Base-by-base conservation (phyloP, 2,329 filamentous ascomycete species). In the Rutstroemia sydowiana region DNA sequence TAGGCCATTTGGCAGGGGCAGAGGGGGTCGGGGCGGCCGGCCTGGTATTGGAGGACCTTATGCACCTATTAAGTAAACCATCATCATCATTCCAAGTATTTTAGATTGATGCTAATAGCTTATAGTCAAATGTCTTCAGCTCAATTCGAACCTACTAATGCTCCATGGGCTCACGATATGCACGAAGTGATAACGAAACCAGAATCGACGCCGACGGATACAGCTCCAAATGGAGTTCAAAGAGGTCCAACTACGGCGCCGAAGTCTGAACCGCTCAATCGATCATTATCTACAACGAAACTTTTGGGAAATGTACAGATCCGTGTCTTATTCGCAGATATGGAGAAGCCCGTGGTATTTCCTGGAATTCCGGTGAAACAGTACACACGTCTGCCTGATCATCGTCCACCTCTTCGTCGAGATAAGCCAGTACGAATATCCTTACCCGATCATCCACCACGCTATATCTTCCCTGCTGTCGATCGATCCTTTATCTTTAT, bases 401-500 rank as follows among this genome's bases (percentile, higher is more conserved):
- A 97, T 69, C 84, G 93, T 20, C 93, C 93, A 18, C 93, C 93
- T 47, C 78, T 98, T 45, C 87, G 93, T 57, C 85, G 93, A 62
- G 93, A 98, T 72, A 98, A 97, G 68, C 93, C 93, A 7, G 93
- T 97, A 37, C 85, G 93, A 46, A 88, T 98, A 60, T 96, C 90
- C 8, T 75, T 98, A 39, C 92, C 93, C 2, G 78, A 86, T 26
- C 79, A 87, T 57, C 75, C 82, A 11, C 87, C 89, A 32, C 82
- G 87, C 57, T 96, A 96, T 69, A 91, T 96, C 55, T 95, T 93
- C 70, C 93, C 93, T 5, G 87, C 90, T 2, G 76, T 81, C 43
- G 91, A 96, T 63, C 78, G 93, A 58, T 97, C 93, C 0, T 98
- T 98, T 69, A 95, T 96, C 63, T 98, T 98, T 71, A 98, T 98